Conservation (phyloP, 2,329 filamentous ascomycete species). For the Apiospora arundinis region DNA sequence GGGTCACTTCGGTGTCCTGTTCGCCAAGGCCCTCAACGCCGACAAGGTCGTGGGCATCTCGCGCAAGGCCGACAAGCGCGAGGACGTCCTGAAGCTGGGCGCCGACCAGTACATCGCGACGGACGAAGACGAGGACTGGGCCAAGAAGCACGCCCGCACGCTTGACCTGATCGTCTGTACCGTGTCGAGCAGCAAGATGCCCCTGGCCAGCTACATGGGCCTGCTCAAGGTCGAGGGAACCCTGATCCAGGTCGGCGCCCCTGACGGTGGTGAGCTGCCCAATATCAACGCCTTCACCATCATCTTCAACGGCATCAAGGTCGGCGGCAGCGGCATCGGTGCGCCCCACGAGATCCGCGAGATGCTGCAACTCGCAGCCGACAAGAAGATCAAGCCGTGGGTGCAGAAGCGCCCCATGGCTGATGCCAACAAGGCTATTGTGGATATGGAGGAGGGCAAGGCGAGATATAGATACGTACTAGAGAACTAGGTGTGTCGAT, state of each 20-base stretch:
- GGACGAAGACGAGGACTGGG: conserved; percentile 18
- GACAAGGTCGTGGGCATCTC: conserved; percentile 24
- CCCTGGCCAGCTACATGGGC: conserved; percentile 60
- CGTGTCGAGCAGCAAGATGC: conserved; percentile 50
- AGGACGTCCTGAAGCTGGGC: conserved; percentile 20
- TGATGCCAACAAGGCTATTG: conserved; percentile 54
- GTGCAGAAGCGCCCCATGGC: conserved; percentile 56
- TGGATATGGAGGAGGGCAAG: conserved; percentile 57
- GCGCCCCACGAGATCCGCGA: conserved; percentile 56
- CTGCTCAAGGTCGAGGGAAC: conserved; percentile 61
- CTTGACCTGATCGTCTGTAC: conserved; percentile 23
- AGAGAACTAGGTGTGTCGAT: conserved; percentile 14
- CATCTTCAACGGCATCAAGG: conserved; percentile 40
- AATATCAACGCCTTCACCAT: conserved; percentile 19
- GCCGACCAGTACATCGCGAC: conserved; percentile 22
- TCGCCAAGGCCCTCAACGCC: conserved; percentile 23
- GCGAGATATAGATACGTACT: conserved; percentile 47
- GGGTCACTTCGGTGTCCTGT: conserved; percentile 22
- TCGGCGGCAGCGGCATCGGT: conserved; percentile 49
- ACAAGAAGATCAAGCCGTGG: conserved; percentile 58
- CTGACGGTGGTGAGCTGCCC: conserved; percentile 19
- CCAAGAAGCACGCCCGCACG: not conserved
- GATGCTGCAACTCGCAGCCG: conserved; percentile 59
- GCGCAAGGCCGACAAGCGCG: conserved; percentile 20
- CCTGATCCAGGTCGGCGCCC: conserved; percentile 63